Base-by-base conservation (phyloP, 148 eudicot genomes). In the Chenopodium berlandieri region DNA sequence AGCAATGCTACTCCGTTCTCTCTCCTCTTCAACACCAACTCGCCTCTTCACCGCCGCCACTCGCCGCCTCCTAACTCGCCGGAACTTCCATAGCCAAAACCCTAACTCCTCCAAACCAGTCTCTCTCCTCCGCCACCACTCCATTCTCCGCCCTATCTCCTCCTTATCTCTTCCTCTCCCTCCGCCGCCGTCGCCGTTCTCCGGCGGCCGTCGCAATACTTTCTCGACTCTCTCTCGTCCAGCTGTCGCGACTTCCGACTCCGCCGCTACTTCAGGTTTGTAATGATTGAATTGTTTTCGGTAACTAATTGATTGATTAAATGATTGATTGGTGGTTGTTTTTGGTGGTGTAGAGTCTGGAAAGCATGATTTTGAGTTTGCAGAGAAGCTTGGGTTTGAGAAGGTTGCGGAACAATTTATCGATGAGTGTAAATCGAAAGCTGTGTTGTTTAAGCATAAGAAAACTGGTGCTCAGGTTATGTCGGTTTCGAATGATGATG, bases 401-500 rank as follows among this genome's bases (percentile, higher is more conserved):
- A 91, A 89, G 72, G 94, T 96, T 6, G 90, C 97, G 25, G 97
- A 94, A 82, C 83, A 96, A 86, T 91, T 88, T 58, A 92, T 96
- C 73, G 91, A 91, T 20, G 99, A 96, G 90, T 96, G 98, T 73
- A 96, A 94, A 75, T 92, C 99, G 2, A 92, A 76, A 84, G 98
- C 98, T 75, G 94, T 94, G 80, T 84, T 96, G 67, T 96, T 86
- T 83, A 90, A 87, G 83, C 99, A 96, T 66, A 91, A 86, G 86
- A 96, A 94, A 84, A 94, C 98, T 3, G 97, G 99, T 1, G 91
- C 93, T 19, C 92, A 96, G 68, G 86, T 96, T 23, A 92, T 96
- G 98, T 96, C 99, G 0, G 94, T 96, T 31, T 88, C 89, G 31
- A 96, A 96, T 78, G 92, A 94, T n/a, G 99, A 96, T 70, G 99